Evolutionary conservation across 2,329 filamentous ascomycete species (phyloP), one percentile per base, ranked within the genome.

Genomic region (Neofusicoccum umdonicola): DNA sequence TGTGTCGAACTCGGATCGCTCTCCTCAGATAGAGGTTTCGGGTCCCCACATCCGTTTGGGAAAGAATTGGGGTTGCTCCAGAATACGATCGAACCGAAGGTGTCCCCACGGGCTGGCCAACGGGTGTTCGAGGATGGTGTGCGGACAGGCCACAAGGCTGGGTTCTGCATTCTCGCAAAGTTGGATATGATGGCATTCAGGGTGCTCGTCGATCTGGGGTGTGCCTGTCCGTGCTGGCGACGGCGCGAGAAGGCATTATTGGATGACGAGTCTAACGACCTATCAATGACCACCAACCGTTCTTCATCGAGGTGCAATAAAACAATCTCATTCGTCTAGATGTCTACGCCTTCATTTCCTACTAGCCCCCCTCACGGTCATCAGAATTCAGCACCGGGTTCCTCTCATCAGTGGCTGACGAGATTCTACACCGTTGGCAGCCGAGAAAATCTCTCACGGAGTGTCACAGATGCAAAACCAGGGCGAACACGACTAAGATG

Each of bases 21-120:
- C n/a, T 37, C 42, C 27, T 60, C 56, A 60, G 19, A 34, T 45
- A 45, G 56, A 58, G 22, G 31, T 60, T 17, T 47, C 56, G 56
- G 56, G n/a, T 37, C 56, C 42, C 56, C 56, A 47, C 56, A 60
- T 35, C 31, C 31, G 41, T 45, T 48, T 19, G 27, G 56, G 37
- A 5, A 39, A 9, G 42, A 48, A 12, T 11, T 35, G 17, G 17
- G 31, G 54, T 19, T 45, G 22, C 39, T 45, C 41, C 41, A 45
- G 15, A 27, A 58, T 58, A 35, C 15, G 27, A 19, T 11, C n/a
- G 27, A 13, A 22, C 6, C 12, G 39, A 13, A 15, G 37, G 5
- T 39, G 19, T 42, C 31, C 39, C 17, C 39, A 12, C 8, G 13
- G 22, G 22, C 22, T 34, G 6, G 27, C 8, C 54, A 45, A 44